A percentile compares a stretch with the other conserved stretches of the same genome.
These are phyloP conservation scores for Apiosordaria backusii DNA, from an alignment of 495 filamentous ascomycete species.

Conservation along the genomic window DNA sequence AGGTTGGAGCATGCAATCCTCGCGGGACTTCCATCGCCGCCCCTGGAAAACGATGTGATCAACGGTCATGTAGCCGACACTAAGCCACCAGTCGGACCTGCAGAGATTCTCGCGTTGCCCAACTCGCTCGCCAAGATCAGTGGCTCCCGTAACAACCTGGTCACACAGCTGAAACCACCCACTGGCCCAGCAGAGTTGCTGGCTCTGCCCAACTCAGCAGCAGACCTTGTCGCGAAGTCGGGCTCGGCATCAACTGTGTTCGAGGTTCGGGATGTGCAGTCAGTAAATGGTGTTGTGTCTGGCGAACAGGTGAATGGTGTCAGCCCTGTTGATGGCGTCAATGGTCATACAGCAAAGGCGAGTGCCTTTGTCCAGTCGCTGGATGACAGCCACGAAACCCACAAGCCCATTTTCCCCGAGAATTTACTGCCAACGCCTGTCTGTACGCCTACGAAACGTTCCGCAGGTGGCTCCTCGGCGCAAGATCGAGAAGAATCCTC, in stretches of 20 bases:
- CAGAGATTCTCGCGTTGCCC: conserved; percentile 31
- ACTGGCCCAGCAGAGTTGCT: conserved; percentile 32
- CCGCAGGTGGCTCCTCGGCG: background rate
- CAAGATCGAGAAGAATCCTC: background rate
- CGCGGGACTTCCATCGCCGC: background rate
- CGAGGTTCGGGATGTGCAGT: no score
- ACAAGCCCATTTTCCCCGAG: conserved; percentile 5
- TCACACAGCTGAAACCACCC: conserved; percentile 16
- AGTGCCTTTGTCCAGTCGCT: conserved; percentile 18
- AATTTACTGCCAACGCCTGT: conserved; percentile 12
- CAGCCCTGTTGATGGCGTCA: background rate
- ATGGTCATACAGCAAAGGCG: conserved; percentile 16
- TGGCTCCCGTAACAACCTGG: background rate
- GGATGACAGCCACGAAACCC: background rate
- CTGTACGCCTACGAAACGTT: conserved; percentile 5
- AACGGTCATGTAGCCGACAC: background rate
- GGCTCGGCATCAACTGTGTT: background rate
- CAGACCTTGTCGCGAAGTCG: conserved; percentile 16
- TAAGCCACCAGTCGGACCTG: conserved; percentile 27
- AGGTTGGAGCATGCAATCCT: background rate
- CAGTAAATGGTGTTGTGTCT: no score
- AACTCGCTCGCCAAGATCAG: conserved; percentile 21
- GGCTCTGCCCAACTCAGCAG: conserved; percentile 31
- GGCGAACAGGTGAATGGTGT: conserved; percentile 5
- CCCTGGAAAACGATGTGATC: background rate